Conservation (phyloP, 805 yeast species). For the Saturnispora hagleri region DNA sequence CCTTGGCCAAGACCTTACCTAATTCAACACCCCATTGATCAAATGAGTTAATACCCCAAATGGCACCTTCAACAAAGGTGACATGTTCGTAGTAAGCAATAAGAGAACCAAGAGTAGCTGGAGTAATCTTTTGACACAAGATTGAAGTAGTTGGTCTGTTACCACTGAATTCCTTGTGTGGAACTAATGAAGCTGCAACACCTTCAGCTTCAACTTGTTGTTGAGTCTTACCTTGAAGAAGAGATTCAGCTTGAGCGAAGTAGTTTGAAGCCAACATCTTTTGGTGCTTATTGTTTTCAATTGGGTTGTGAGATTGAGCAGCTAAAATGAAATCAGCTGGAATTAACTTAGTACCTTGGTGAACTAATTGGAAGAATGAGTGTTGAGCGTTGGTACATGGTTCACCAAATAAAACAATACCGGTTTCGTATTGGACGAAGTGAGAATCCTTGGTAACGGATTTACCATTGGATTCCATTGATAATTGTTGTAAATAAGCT, state of each 20-base stretch:
- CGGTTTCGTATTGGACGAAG: slow-evolving; percentile 91
- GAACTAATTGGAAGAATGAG: slow-evolving; percentile 98
- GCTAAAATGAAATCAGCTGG: slow-evolving; percentile 96
- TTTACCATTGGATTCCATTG: slow-evolving; percentile 99
- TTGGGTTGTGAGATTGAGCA: slow-evolving; percentile 97
- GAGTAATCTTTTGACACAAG: slow-evolving; percentile 90
- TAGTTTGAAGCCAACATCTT: slow-evolving; percentile 97
- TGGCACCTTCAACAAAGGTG: slow-evolving; percentile 96
- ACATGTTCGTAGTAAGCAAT: slow-evolving; percentile 97
- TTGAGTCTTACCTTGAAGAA: slow-evolving; percentile 90
- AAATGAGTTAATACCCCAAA: slow-evolving; percentile 98
- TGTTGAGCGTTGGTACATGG: slow-evolving; percentile 99
- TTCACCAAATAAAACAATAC: slow-evolving; percentile 93
- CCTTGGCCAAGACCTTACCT: slow-evolving; percentile 96
- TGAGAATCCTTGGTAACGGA: slow-evolving; percentile 88
- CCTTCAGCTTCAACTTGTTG: slow-evolving; percentile 83
- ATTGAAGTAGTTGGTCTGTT: slow-evolving; percentile 99
- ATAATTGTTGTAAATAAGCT: slow-evolving; percentile 95
- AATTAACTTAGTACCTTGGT: slow-evolving; percentile 96
- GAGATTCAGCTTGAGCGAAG: slow-evolving; percentile 97
- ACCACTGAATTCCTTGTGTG: slow-evolving; percentile 95
- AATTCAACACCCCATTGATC: slow-evolving; percentile 99
- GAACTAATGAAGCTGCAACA: slow-evolving; percentile 68
- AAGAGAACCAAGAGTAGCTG: slow-evolving; percentile 91
- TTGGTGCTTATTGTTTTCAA: slow-evolving; percentile 90